These are phyloP conservation scores for Panaeolus papilionaceus DNA, from an alignment of 768 basidiomycete genomes.

Conservation along the genomic window DNA sequence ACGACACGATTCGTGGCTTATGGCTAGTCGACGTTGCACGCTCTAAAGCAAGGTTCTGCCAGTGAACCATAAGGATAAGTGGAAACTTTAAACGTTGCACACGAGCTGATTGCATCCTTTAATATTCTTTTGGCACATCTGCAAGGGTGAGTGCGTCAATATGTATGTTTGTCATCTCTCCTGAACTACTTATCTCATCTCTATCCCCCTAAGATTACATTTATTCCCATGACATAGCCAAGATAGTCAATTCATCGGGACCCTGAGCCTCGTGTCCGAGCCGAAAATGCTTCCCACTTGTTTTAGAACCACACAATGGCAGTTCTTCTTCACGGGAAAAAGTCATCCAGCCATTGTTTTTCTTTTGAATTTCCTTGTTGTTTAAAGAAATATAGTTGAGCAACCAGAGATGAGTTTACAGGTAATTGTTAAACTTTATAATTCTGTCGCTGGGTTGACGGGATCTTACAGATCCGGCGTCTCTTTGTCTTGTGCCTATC, in stretches of 20 bases:
- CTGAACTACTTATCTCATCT: conserved; percentile 11
- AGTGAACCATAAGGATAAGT: neutral
- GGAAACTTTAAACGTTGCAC: neutral
- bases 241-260: conserved; percentile 10
- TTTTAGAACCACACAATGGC: conserved; percentile 11
- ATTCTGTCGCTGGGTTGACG: conserved; percentile 7
- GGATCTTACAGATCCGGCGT: conserved; percentile 13
- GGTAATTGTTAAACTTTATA: conserved; percentile 5
- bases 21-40: neutral
- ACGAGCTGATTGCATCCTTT: neutral
- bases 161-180: conserved; percentile 12
- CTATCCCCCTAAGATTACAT: conserved; percentile 14
- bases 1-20: neutral
- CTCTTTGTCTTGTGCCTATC: conserved; percentile 13
- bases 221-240: conserved; percentile 14
- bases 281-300: conserved; percentile 14
- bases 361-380: conserved; percentile 8
- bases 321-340: conserved; percentile 10
- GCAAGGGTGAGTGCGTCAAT: neutral
- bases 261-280: conserved; percentile 10
- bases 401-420: neutral
- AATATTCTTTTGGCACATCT: neutral
- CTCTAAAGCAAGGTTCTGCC: conserved; percentile 4
- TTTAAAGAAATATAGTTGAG: neutral
- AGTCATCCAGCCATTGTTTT: neutral